These are phyloP conservation scores for Kernera saxatilis DNA, from an alignment of 345 rosid species.

Conservation along the genomic window DNA sequence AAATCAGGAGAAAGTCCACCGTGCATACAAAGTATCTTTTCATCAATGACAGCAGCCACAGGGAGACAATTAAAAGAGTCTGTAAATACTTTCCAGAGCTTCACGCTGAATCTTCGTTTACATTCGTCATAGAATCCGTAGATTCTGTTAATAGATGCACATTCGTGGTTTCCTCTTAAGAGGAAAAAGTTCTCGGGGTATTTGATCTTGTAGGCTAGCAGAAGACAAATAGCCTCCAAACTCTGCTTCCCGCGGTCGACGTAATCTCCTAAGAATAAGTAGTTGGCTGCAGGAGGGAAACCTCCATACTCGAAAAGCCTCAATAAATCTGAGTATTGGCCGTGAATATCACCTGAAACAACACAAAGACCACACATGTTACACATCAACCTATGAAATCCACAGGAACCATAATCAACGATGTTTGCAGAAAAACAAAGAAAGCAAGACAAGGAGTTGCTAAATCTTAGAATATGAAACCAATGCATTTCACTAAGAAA, in stretches of 20 bases:
- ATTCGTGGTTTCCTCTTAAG: slow-evolving; percentile 24
- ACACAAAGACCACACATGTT: background rate
- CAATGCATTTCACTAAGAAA: background rate
- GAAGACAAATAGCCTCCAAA: slow-evolving; percentile 24
- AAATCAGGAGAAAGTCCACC: slow-evolving; percentile 59
- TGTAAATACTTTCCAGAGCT: slow-evolving; percentile 28
- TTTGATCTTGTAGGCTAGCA: slow-evolving; percentile 28
- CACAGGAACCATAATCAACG: background rate
- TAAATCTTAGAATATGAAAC: background rate
- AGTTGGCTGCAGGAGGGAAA: slow-evolving; percentile 47
- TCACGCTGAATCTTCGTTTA: slow-evolving; percentile 30
- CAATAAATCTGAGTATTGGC: slow-evolving; percentile 29
- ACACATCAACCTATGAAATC: background rate
- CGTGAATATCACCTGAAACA: slow-evolving; percentile 43
- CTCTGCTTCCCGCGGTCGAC: slow-evolving; percentile 28
- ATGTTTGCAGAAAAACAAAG: background rate
- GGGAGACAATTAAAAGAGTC: slow-evolving; percentile 37
- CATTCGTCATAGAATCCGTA: slow-evolving; percentile 29
- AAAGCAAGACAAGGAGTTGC: background rate
- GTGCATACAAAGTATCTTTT: slow-evolving; percentile 58
- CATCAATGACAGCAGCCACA: slow-evolving; percentile 52
- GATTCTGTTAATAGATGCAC: slow-evolving; percentile 30
- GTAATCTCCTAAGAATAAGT: slow-evolving; percentile 27
- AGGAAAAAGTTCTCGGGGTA: slow-evolving; percentile 26
- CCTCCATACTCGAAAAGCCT: slow-evolving; percentile 53